Conservation (phyloP, 2,329 filamentous ascomycete genomes). For the Scedosporium aurantiacum region DNA sequence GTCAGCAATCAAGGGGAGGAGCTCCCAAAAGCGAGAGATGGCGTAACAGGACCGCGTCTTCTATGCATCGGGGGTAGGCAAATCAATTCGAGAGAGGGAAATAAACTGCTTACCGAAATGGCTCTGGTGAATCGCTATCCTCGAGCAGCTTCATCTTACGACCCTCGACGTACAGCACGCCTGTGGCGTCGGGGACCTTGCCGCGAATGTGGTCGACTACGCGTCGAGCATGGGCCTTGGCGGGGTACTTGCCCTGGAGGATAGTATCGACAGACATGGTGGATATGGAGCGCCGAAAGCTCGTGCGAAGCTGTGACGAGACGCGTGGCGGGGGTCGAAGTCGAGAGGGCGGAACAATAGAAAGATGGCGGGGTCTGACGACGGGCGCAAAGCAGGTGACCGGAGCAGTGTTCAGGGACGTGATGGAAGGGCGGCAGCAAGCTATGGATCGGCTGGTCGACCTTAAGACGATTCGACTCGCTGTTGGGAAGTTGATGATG, state of each 20-base stretch:
- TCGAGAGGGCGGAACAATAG: background rate
- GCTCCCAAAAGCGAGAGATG: background rate
- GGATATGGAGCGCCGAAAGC: background rate
- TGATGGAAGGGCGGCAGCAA: background rate
- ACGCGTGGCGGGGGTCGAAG: background rate
- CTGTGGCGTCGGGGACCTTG: constrained; percentile 51
- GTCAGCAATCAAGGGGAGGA: background rate
- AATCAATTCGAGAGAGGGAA: background rate
- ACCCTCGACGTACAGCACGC: constrained; percentile 80
- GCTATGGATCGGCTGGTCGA: background rate
- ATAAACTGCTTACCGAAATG: constrained; percentile 54
- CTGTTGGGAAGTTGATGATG: background rate
- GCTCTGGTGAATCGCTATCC: constrained; percentile 75
- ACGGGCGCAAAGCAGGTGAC: background rate
- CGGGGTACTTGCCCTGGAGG: constrained; percentile 60
- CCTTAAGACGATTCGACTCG: background rate
- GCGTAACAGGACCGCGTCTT: background rate
- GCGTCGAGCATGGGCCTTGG: constrained; percentile 72
- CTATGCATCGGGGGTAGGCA: background rate
- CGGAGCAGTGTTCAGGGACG: background rate
- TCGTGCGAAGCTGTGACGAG: background rate
- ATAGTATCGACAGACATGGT: constrained; percentile 29
- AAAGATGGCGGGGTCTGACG: background rate
- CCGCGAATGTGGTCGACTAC: constrained; percentile 70
- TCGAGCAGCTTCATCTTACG: constrained; percentile 73